Evolutionary conservation across 2,329 filamentous ascomycete genomes (phyloP).

Genomic region (Epichloe amarillans): DNA sequence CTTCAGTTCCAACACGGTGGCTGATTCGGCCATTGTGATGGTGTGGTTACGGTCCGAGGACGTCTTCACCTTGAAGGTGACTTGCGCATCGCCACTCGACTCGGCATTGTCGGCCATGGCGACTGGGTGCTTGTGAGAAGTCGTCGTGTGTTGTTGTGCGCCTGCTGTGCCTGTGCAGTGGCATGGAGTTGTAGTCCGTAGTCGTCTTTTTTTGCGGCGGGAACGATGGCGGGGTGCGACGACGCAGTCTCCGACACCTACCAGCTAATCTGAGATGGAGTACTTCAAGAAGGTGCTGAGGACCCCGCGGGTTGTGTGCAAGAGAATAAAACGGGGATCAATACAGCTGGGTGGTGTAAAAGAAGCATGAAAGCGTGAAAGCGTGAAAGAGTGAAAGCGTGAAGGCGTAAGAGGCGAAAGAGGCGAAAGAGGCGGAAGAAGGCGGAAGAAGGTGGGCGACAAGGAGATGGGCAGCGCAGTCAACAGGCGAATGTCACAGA

Average conservation of each 20-base stretch:
- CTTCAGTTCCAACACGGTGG: conserved; percentile 77
- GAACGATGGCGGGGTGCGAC: not conserved
- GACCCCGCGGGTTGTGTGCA: too few relatives aligned
- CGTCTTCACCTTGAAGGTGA: conserved; percentile 98
- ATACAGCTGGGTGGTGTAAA: too few relatives aligned
- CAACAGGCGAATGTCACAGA: not conserved
- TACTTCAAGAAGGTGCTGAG: not conserved
- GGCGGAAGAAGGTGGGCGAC: not conserved
- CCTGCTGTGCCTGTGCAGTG: not conserved
- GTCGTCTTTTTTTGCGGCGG: not conserved
- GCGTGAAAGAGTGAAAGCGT: too few relatives aligned
- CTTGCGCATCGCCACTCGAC: conserved; percentile 51
- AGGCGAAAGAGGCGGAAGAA: not conserved
- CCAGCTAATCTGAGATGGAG: not conserved
- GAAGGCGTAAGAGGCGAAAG: not conserved
- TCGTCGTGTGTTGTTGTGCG: not conserved
- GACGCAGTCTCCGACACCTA: not conserved
- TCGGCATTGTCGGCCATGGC: conserved; percentile 54
- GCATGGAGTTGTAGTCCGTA: not conserved
- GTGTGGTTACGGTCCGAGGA: conserved; percentile 78
- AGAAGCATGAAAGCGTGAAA: not conserved
- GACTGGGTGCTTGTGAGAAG: conserved; percentile 3
- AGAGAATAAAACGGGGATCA: too few relatives aligned
- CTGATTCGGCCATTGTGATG: conserved; percentile 64
- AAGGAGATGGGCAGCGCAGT: not conserved